A percentile compares a stretch with the other conserved stretches of the same genome.
Conservation (phyloP, 164 flowering plant genomes). For the Stephania japonica region DNA sequence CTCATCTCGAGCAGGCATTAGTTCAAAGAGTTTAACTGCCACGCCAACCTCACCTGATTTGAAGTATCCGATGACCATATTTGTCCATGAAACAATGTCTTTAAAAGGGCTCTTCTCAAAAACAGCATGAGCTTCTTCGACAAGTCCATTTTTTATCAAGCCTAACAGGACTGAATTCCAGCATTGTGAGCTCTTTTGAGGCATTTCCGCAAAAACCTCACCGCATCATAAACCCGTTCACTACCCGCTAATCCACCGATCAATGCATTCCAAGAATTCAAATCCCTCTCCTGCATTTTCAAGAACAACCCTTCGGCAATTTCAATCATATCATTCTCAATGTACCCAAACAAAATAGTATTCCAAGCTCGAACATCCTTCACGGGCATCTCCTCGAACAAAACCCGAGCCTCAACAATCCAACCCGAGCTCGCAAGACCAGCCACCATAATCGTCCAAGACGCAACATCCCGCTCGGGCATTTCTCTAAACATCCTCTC, state of each 20-base stretch:
- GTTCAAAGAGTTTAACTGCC: constrained; percentile 36
- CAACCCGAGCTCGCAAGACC: constrained; percentile 35
- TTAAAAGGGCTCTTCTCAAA: constrained; percentile 42
- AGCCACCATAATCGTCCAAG: constrained; percentile 59
- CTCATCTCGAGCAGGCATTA: constrained; percentile 38
- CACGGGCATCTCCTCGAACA: constrained; percentile 46
- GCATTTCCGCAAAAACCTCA: constrained; percentile 41
- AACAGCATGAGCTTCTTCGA: constrained; percentile 49
- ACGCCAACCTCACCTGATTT: constrained; percentile 31
- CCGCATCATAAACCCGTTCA: constrained; percentile 34
- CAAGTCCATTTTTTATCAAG: constrained; percentile 31
- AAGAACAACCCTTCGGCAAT: constrained; percentile 45
- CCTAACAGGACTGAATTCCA: constrained; percentile 50
- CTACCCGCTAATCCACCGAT: constrained; percentile 37
- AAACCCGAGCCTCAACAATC: constrained; percentile 37
- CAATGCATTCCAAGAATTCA: constrained; percentile 40
- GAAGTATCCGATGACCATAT: constrained; percentile 53
- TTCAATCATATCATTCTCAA: constrained; percentile 29
- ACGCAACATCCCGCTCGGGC: constrained; percentile 39
- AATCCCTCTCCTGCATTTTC: constrained; percentile 42
- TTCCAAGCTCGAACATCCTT: constrained; percentile 58
- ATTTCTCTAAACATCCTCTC: constrained; percentile 37
- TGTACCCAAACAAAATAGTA: constrained; percentile 44
- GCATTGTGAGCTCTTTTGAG: constrained; percentile 27
- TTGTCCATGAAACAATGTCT: constrained; percentile 47